These are phyloP conservation scores for Ophiostoma sp. DNA, from an alignment of 2,329 filamentous ascomycete species.

Conservation along the genomic window DNA sequence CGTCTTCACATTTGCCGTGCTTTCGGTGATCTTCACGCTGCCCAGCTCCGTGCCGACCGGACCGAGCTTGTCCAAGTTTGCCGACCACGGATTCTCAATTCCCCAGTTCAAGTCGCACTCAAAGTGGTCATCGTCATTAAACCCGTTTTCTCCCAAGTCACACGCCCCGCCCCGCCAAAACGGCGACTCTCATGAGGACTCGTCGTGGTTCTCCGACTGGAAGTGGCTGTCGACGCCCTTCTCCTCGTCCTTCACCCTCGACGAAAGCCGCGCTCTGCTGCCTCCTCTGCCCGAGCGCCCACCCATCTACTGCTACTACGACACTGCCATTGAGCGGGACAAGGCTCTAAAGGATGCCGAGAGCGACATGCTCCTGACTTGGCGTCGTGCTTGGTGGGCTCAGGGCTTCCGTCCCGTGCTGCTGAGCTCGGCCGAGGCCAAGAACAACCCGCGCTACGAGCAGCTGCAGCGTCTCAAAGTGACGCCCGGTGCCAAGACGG, in stretches of 20 bases:
- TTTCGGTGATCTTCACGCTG: constrained; percentile 49
- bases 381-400: constrained; percentile 93
- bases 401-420: constrained; percentile 85
- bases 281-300: constrained; percentile 67
- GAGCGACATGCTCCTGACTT: constrained; percentile 72
- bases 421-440: constrained; percentile 71
- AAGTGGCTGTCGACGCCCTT: constrained; percentile 83
- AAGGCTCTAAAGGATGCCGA: constrained; percentile 65
- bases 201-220: constrained; percentile 83
- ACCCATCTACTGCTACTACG: constrained; percentile 87
- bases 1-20: constrained; percentile 50
- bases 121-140: constrained; percentile 40
- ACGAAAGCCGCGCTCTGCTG: constrained; percentile 76
- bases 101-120: constrained; percentile 44
- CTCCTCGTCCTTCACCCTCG: constrained; percentile 71
- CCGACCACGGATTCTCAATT: constrained; percentile 47
- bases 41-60: constrained; percentile 45
- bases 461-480: constrained; percentile 60
- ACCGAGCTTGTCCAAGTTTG: constrained; percentile 45
- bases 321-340: constrained; percentile 59
- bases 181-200: constrained; percentile 72
- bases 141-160: constrained; percentile 61
- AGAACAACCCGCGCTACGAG: constrained; percentile 73
- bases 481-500: constrained; percentile 57
- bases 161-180: constrained; percentile 69